A percentile compares a stretch with the other conserved stretches of the same genome.
phyloP scores from a whole-genome alignment of 2,329 filamentous ascomycete genomes.

The Colletotrichum endophyticum region DNA sequence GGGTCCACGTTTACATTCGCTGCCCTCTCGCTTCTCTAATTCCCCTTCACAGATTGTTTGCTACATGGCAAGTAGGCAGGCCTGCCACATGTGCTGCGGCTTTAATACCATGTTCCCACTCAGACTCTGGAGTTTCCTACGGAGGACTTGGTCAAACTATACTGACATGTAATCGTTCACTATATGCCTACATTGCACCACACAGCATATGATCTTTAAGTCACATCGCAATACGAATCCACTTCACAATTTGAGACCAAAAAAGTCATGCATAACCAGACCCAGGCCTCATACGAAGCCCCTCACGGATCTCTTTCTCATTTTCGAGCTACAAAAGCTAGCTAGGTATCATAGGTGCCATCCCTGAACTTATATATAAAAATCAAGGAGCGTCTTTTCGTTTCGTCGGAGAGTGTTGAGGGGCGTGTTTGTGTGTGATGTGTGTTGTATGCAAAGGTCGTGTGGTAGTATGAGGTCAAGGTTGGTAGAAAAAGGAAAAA shows the following conservation, averaged over 20 bases:
- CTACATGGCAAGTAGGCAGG: background rate
- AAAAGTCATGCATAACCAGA: background rate
- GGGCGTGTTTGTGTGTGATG: background rate
- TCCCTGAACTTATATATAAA: background rate
- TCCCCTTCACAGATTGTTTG: too few relatives aligned
- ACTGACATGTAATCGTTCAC: background rate
- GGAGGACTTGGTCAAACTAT: background rate
- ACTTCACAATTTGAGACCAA: background rate
- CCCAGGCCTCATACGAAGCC: background rate
- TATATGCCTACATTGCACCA: background rate
- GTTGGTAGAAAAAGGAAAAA: background rate
- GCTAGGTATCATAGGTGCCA: constrained; percentile 14
- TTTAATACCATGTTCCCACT: background rate
- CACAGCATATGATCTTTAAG: background rate
- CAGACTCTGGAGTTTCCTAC: too few relatives aligned
- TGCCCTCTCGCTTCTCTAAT: too few relatives aligned
- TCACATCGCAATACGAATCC: too few relatives aligned
- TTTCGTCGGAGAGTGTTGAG: background rate
- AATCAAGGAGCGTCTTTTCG: background rate
- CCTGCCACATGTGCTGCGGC: background rate
- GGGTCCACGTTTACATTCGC: too few relatives aligned
- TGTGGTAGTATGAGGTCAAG: background rate
- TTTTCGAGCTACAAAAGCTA: background rate
- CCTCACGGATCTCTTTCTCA: background rate
- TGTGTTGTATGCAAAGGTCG: background rate